Base-by-base conservation (phyloP, 2,329 filamentous ascomycete genomes). In the Claviceps purpurea region DNA sequence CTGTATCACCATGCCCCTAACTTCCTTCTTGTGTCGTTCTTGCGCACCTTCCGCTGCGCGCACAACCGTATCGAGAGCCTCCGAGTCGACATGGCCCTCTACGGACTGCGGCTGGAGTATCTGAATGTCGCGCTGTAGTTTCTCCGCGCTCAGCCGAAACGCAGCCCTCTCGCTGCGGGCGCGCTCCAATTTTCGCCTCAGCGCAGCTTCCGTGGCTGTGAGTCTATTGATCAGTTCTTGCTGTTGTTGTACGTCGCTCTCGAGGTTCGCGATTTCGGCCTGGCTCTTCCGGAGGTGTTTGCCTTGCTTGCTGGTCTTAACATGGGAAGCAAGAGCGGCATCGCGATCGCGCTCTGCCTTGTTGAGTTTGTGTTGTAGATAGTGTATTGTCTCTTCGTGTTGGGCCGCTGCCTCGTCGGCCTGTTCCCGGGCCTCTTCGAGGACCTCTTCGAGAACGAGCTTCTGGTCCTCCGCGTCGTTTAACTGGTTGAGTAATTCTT, bases 1-100 rank as follows among this genome's bases (percentile, higher is more conserved):
- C 69, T 97, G 90, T 70, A 93, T 86, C 50, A 81, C 79, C 63
- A 97, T 76, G 18, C 91, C 91, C 58, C 83, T 81, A 50, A 96
- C 72, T 69, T 94, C 87, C 66, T 82, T 83, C 60, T 76, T 73
- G 65, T 93, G 87, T 45, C 78, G 74, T 58, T 79, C 80, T 61
- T 89, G 82, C 46, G 84, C 81, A 49, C 77, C 73, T 59, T 79
- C 74, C 38, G 76, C 74, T 1, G 75, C 76, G 2, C 76, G 74
- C 55, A 80, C 75, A 16, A 79, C 72, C n/a, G 75, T 76, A 58
- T 81, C 76, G 47, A 80, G 74, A 47, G 82, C 74, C 52, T 72
- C 65, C 44, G 55, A 55, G 10, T 59, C 49, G 37, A 57, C 42
- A 44, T 22, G 61, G 34, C 58, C 62, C 5, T 69, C 67, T 22